Evolutionary conservation across 768 basidiomycete genomes (phyloP), one percentile per base, ranked within the genome.

Genomic region (Kwoniella dejecticola): DNA sequence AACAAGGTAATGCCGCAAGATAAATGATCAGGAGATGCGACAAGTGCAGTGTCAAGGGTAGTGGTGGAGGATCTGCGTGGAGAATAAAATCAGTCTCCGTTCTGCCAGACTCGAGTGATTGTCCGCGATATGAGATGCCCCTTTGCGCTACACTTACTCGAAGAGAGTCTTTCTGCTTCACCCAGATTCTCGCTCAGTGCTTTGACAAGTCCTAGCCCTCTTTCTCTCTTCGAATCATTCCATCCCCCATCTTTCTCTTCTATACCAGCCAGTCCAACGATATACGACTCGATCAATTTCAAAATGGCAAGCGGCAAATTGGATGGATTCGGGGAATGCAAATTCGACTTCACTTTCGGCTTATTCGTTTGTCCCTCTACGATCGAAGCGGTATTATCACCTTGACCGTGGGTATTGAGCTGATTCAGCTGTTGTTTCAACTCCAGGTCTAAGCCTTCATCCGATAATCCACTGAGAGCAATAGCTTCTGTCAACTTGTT

Each of bases 1-100:
- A 72, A 24, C 59, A 62, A 2, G 77, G 76, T 17, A 79, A 57
- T 13, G 77, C 74, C 7, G 68, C 67, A 12, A 79, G 64, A 62
- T 79, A 79, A 61, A 79, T 68, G 13, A 68, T 46, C 12, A 77
- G 62, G 10, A 79, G 70, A 46, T 79, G 72, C 1, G 69, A 67
- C 1, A 77, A 65, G 57, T 79, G 77, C 1, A 75, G 59, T 4
- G 72, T 75, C 8, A 79, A 62, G 0, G 77, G 72, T 42, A 79
- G 56, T 12, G 77, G 76, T 2, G 77, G 76, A 21, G 77, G 71
- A 55, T 69, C 77, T 78, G 15, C 12, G 21, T 33, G 40, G 13
- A 33, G 23, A 23, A 4, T 15, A 26, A n/a, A 17, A 47, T 42
- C 44, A 60, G 54, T 47, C 53, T n/a, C n/a, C n/a, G n/a, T n/a